Base-by-base conservation (phyloP, 306 rosid genomes). In the Dicorynia guianensis region DNA sequence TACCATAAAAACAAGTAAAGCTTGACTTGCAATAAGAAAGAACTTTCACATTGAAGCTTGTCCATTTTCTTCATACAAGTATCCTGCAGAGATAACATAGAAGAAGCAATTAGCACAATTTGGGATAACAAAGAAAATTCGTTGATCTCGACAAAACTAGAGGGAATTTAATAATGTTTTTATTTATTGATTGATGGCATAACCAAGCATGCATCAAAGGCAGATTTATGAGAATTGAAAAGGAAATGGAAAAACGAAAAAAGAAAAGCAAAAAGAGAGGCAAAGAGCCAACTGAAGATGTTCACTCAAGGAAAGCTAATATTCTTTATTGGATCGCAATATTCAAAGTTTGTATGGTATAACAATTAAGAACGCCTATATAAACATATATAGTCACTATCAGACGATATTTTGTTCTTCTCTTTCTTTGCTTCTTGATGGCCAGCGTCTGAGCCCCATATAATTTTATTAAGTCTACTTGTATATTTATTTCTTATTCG, bases 71-170 rank as follows among this genome's bases (percentile, higher is more conserved):
- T 78, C 73, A 63, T 75, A 72, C 79, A 72, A 75, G 78, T 81
- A 80, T 75, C 86, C 90, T 86, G 88, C 82, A 86, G 75, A 81
- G 64, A 78, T 46, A 67, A 78, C 58, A 86, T 46, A 74, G 60
- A 46, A 4, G 49, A 66, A 75, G 38, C 40, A 67, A 77, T 75
- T 67, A 75, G 57, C 50, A 71, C 56, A 67, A 52, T 53, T 44
- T 13, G 8, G 34, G 47, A 25, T 18, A 11, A 42, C 50, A 61
- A 15, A 56, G 14, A 58, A n/a, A 33, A 17, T 4, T 10, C 2
- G 30, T 25, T 25, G 30, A 25, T 39, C 56, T 25, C 33, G n/a
- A 76, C 67, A 30, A 25, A 62, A 53, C 55, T 64, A 8, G 19
- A 71, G 33, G 50, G 78, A 50, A 75, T 9, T 33, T 53, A 67